phyloP scores from a whole-genome alignment of 2,329 filamentous ascomycete species.

The Ceratocystis huliohia region DNA sequence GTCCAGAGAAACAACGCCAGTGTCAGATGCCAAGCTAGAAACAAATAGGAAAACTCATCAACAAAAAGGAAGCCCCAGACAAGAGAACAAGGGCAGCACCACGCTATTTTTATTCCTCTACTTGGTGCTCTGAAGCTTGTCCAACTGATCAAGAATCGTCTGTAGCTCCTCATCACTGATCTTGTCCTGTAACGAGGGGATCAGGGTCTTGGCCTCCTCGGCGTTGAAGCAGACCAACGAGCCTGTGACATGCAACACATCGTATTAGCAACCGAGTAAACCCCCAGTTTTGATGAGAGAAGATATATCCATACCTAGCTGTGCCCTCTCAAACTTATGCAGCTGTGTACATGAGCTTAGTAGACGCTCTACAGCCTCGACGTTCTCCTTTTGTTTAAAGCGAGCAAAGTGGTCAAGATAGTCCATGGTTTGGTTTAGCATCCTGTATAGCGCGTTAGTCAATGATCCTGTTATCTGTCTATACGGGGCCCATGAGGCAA shows the following conservation, averaged over 20 bases:
- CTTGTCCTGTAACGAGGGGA: conserved; percentile 79
- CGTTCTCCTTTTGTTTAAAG: conserved; percentile 89
- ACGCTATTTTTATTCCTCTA: conserved; percentile 7
- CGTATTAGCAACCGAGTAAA: conserved; percentile 7
- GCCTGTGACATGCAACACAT: conserved; percentile 38
- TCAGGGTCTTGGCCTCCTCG: conserved; percentile 92
- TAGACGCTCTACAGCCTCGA: conserved; percentile 84
- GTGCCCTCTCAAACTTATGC: conserved; percentile 84
- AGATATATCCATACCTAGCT: conserved; percentile 52
- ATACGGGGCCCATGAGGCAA: too few relatives aligned
- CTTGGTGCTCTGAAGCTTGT: conserved; percentile 48
- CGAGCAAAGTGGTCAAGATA: conserved; percentile 92
- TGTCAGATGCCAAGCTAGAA: conserved; percentile 1
- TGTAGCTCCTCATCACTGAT: conserved; percentile 81
- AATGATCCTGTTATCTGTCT: background rate
- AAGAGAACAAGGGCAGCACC: background rate
- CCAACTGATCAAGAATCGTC: conserved; percentile 79
- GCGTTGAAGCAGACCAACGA: conserved; percentile 84
- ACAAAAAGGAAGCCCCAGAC: conserved; percentile 2
- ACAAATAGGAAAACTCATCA: background rate
- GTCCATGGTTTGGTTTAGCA: conserved; percentile 74
- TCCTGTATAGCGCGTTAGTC: conserved; percentile 34
- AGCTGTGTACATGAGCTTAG: conserved; percentile 67
- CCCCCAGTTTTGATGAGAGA: background rate
- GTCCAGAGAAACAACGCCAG: background rate